A percentile compares a stretch with the other conserved stretches of the same genome.
These are phyloP conservation scores for Lasiodiplodia theobromae DNA, from an alignment of 2,329 filamentous ascomycete species.

Conservation along the genomic window DNA sequence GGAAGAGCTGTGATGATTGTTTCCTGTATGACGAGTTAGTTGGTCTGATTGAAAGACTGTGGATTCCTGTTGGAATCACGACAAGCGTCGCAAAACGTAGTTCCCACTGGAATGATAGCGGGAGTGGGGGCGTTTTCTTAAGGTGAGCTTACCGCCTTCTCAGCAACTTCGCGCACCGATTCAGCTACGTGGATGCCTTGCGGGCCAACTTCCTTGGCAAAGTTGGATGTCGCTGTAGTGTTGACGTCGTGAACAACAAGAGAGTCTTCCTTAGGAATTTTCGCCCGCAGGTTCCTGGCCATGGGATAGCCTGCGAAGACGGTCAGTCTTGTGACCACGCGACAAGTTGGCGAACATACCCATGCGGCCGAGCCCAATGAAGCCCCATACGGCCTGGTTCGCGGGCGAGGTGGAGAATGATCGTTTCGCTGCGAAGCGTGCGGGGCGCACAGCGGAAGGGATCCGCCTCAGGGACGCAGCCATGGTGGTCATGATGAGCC, in stretches of 20 bases:
- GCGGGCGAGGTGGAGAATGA: slow-evolving; percentile 53
- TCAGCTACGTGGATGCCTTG: slow-evolving; percentile 63
- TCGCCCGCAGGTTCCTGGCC: slow-evolving; percentile 73
- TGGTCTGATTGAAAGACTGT: not conserved
- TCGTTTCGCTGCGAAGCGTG: slow-evolving; percentile 36
- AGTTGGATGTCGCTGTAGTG: slow-evolving; percentile 60
- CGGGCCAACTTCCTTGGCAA: slow-evolving; percentile 62
- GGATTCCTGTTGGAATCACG: slow-evolving; percentile 1
- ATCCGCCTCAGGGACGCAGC: slow-evolving; percentile 33
- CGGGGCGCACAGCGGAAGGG: slow-evolving; percentile 33
- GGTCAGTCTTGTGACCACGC: slow-evolving; percentile 20
- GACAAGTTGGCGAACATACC: slow-evolving; percentile 46
- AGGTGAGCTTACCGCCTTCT: slow-evolving; percentile 66
- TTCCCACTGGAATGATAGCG: slow-evolving; percentile 78
- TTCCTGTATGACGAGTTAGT: slow-evolving; percentile 45
- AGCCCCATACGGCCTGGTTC: slow-evolving; percentile 56
- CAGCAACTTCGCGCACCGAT: slow-evolving; percentile 67
- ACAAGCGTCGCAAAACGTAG: slow-evolving; percentile 59
- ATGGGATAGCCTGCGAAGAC: slow-evolving; percentile 68
- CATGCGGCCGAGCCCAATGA: slow-evolving; percentile 60
- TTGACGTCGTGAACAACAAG: slow-evolving; percentile 73
- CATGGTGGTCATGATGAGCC: slow-evolving; percentile 33
- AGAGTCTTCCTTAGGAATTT: slow-evolving; percentile 68
- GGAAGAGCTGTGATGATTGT: slow-evolving; percentile 63
- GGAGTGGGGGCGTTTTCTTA: slow-evolving; percentile 44